These are phyloP conservation scores for Glycine soja DNA, from an alignment of 306 rosid genomes.

Conservation along the genomic window DNA sequence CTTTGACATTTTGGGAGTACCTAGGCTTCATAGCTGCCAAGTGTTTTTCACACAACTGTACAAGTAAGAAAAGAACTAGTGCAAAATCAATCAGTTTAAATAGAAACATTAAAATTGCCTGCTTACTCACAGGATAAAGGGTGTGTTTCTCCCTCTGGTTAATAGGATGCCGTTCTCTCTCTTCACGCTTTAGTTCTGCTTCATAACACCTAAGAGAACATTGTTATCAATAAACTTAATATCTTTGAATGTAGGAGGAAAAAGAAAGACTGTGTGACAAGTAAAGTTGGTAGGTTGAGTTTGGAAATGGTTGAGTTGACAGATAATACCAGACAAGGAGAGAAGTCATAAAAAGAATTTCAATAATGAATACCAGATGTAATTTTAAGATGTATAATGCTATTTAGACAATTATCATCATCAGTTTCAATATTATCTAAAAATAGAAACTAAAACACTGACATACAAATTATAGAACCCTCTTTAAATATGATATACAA, in stretches of 20 bases:
- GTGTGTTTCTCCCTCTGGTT: conserved; percentile 89
- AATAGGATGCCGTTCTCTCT: conserved; percentile 87
- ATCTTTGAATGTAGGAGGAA: background rate
- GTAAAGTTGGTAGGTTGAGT: background rate
- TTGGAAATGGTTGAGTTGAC: background rate
- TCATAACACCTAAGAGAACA: conserved; percentile 74
- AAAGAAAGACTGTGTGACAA: background rate
- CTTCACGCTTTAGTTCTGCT: conserved; percentile 85
- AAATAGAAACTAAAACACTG: background rate
- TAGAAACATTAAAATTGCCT: conserved; percentile 28
- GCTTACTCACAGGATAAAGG: conserved; percentile 70
- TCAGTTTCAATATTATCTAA: background rate
- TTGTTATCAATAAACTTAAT: conserved; percentile 19
- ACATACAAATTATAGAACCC: background rate
- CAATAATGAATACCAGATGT: background rate
- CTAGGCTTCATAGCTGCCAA: background rate
- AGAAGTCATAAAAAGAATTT: background rate
- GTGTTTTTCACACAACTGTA: conserved; percentile 5
- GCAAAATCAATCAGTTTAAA: conserved; percentile 22
- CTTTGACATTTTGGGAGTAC: background rate
- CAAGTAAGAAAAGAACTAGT: conserved; percentile 2
- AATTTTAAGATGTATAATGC: background rate
- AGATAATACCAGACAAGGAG: background rate
- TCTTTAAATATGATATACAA: background rate
- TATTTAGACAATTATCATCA: background rate